phyloP scores from a whole-genome alignment of 805 yeast species.

The Kuraishia capsulata region DNA sequence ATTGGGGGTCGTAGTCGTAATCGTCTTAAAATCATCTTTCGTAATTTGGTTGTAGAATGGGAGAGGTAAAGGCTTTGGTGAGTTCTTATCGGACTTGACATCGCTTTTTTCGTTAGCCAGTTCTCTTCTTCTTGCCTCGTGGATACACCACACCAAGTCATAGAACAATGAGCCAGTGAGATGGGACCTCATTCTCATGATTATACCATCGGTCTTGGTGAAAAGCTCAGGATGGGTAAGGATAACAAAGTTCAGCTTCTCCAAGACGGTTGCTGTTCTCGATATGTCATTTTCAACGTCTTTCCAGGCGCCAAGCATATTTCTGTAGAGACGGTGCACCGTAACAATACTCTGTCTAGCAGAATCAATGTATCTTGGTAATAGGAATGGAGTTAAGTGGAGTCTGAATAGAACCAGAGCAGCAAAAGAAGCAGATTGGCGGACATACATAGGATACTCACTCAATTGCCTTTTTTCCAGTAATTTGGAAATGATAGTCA shows the following conservation, averaged over 20 bases:
- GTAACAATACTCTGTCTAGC: constrained; percentile 92
- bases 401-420: constrained; percentile 73
- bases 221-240: constrained; percentile 83
- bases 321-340: constrained; percentile 79
- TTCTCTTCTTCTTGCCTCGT: constrained; percentile 79
- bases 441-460: constrained; percentile 77
- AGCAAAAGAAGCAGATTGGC: constrained; percentile 79
- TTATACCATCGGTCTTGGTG: constrained; percentile 62
- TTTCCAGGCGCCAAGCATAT: constrained; percentile 87
- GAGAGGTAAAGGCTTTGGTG: constrained; percentile 46
- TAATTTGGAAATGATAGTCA: constrained; percentile 67
- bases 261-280: constrained; percentile 84
- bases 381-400: constrained; percentile 66
- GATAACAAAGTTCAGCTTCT: constrained; percentile 77
- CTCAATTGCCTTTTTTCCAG: constrained; percentile 61
- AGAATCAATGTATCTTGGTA: constrained; percentile 72
- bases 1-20: constrained; percentile 80
- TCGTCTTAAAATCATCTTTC: constrained; percentile 78
- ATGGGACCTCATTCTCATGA: constrained; percentile 85
- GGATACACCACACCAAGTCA: constrained; percentile 90
- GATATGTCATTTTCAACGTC: constrained; percentile 85
- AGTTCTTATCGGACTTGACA: neutral
- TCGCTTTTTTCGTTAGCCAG: constrained; percentile 24
- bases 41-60: constrained; percentile 90
- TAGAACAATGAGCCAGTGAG: constrained; percentile 85